Base-by-base conservation (phyloP, 192 early-diverging fungal species). In the Podila epigama region DNA sequence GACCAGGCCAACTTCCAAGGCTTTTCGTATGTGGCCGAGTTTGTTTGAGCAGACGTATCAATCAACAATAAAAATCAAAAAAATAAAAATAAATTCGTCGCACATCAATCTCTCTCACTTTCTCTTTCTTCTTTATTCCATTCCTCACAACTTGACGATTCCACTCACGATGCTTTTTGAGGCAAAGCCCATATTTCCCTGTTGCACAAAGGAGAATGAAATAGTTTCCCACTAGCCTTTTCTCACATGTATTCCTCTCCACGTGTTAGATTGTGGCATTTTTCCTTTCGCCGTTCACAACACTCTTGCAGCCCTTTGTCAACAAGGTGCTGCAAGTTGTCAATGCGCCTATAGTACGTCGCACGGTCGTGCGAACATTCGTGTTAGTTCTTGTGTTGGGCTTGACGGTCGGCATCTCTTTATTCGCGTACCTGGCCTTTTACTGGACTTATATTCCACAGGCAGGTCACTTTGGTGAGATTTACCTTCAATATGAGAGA, bases 1-100 rank as follows among this genome's bases (percentile, higher is more conserved):
- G 93, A 97, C 75, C 97, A 99, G 82, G 91, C 95, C 75, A 95
- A 98, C 81, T 99, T 99, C 81, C 69, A 85, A 33, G 91, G 91
- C 35, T 99, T 99, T 83, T 95, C 94, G 27, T 98, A 97, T 81
- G 89, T 97, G 12, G 89, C 93, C 39, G 93, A 93, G 5, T 48
- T 13, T 2, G 12, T n/a, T 28, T n/a, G 32, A 57, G 9, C 8
- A 34, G 6, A 4, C 10, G 32, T 10, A 56, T n/a, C 13, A 20
- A 7, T 28, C 31, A 29, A 33, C 18, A 15, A 56, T 9, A n/a
- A 1, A 56, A 35, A 56, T n/a, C n/a, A n/a, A n/a, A n/a, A n/a
- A n/a, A n/a, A n/a, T n/a, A n/a, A n/a, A n/a, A n/a, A n/a, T n/a
- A n/a, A n/a, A n/a, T n/a, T n/a, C n/a, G n/a, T n/a, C n/a, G n/a